phyloP scores from a whole-genome alignment of 805 yeast species.

The Clavispora fructus region DNA sequence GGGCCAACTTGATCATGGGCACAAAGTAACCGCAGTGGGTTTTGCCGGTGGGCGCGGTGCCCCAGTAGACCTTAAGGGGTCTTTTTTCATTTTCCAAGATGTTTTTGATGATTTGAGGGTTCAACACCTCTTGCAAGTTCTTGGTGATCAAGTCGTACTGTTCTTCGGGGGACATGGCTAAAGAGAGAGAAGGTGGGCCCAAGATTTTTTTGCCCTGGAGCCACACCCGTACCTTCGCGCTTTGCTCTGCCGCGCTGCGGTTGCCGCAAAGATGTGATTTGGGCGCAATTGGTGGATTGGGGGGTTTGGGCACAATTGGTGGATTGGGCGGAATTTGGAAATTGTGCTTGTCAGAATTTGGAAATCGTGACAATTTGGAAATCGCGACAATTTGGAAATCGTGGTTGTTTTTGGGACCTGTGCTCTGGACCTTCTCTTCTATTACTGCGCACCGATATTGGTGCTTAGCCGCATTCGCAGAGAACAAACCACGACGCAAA shows the following conservation, averaged over 20 bases:
- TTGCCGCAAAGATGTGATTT: too few species aligned
- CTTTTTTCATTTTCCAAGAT: constrained; percentile 76
- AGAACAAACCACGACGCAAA: not conserved
- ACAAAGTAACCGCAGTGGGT: constrained; percentile 99
- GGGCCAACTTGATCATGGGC: constrained; percentile 94
- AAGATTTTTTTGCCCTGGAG: not conserved
- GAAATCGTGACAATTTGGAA: too few species aligned
- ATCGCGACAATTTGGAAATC: too few species aligned
- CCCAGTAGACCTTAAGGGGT: constrained; percentile 91
- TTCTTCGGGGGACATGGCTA: constrained; percentile 46
- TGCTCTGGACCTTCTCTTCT: too few species aligned
- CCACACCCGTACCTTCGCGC: constrained; percentile 4
- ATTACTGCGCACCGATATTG: too few species aligned
- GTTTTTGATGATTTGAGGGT: constrained; percentile 80
- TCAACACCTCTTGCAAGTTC: constrained; percentile 86
- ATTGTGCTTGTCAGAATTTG: too few species aligned
- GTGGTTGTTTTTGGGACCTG: too few species aligned
- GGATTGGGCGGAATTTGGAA: too few species aligned
- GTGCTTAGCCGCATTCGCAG: too few species aligned
- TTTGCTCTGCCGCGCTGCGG: not conserved
- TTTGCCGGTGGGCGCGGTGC: constrained; percentile 98
- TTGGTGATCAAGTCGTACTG: constrained; percentile 74
- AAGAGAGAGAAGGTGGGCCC: not conserved
- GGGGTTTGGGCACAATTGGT: too few species aligned
- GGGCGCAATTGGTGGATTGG: too few species aligned